Percentiles rank a stretch among this genome's conserved stretches.
Evolutionary conservation across 2,329 filamentous ascomycete species (phyloP).

Genomic region (Fusarium sp.): DNA sequence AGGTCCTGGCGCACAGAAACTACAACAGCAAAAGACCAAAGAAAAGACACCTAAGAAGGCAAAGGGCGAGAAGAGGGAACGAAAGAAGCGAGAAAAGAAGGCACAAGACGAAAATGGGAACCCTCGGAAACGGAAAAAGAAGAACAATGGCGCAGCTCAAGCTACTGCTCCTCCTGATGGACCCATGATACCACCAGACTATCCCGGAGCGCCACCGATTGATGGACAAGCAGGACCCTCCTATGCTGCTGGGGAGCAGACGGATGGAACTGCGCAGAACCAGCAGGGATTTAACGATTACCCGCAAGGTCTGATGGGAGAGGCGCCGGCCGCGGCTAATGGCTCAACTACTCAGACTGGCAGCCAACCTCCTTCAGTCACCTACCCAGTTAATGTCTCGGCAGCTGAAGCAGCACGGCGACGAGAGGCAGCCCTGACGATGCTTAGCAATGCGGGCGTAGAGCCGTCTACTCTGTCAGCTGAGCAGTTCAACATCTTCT

Average conservation of each 20-base stretch:
- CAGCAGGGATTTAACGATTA: slow-evolving; percentile 26
- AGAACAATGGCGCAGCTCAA: slow-evolving; percentile 36
- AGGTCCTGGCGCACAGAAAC: slow-evolving; percentile 41
- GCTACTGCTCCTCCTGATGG: slow-evolving; percentile 10
- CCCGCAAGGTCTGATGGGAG: slow-evolving; percentile 25
- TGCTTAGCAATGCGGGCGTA: slow-evolving; percentile 60
- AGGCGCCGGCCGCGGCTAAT: slow-evolving; percentile 10
- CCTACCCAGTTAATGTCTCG: slow-evolving; percentile 48
- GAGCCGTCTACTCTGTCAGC: slow-evolving; percentile 62
- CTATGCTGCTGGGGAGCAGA: slow-evolving; percentile 20
- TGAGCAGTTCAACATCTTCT: slow-evolving; percentile 69
- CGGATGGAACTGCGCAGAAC: slow-evolving; percentile 1
- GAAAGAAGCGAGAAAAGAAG: slow-evolving; percentile 27
- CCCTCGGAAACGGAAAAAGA: slow-evolving; percentile 44
- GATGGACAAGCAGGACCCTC: slow-evolving; percentile 13
- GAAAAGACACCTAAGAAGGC: slow-evolving; percentile 42
- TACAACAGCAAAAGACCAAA: slow-evolving; percentile 35
- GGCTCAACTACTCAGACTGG: slow-evolving; percentile 10
- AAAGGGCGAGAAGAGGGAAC: slow-evolving; percentile 43
- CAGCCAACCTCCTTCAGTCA: slow-evolving; percentile 15
- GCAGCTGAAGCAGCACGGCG: slow-evolving; percentile 62
- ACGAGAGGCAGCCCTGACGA: slow-evolving; percentile 57
- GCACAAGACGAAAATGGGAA: slow-evolving; percentile 41
- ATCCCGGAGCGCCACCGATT: slow-evolving; percentile 8
- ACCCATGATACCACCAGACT: slow-evolving; percentile 23